Evolutionary conservation across 2,329 filamentous ascomycete genomes (phyloP), one percentile per base, ranked within the genome.

Genomic region (Fonsecaea monophora): DNA sequence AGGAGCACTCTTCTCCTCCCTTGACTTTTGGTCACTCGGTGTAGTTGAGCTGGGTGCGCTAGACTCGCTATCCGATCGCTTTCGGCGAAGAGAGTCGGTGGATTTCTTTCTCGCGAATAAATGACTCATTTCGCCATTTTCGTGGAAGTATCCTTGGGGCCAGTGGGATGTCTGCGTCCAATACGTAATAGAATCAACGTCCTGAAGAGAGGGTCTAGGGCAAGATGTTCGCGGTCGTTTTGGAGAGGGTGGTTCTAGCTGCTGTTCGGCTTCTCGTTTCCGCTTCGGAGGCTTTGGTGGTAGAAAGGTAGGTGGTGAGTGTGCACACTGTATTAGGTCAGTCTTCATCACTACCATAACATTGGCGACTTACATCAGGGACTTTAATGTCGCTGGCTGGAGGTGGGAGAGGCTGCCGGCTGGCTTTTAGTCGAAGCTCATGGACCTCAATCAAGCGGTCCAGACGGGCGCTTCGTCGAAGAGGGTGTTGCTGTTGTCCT

Each of bases 111-210:
- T 74, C 35, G 76, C 74, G 71, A 77, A 74, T 60, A 77, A 66
- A 68, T 74, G 69, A 60, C 73, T 74, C 72, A 76, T 76, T 70
- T 60, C 58, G 8, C 61, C 56, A 61, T 37, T 64, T 64, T 64
- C 60, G 65, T 66, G 68, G 60, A 74, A 75, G 63, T 74, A 75
- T 72, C 72, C 70, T 72, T 70, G 70, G 62, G 71, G 75, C 76
- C 72, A 75, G 64, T 53, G 55, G 37, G 60, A 13, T 58, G 73
- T 70, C 65, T 69, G 40, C 32, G 57, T 73, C 74, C 69, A 76
- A 69, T 75, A 73, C 66, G 67, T 60, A 69, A 77, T 62, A 69
- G 68, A 71, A 61, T 74, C 70, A 63, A 71, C 71, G 40, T 74
- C 61, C 35, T 73, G 59, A 66, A 58, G 21, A 61, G 40, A 62